Percentiles rank a stretch among this genome's conserved stretches.
These are phyloP conservation scores for Auricularia sp. DNA, from an alignment of 768 basidiomycete species.

Conservation along the genomic window DNA sequence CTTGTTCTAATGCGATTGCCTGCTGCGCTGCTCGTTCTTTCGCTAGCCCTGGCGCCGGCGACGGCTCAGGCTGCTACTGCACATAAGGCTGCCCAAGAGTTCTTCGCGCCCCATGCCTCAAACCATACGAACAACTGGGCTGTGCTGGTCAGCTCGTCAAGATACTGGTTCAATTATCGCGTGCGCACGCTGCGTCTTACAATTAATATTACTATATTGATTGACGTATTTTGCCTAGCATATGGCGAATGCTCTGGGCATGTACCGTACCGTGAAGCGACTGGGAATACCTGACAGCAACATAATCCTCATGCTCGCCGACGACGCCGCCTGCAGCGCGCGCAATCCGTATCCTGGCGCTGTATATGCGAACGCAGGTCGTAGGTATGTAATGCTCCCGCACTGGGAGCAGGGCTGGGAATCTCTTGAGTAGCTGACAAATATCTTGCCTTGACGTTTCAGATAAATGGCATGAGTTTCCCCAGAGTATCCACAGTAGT, in stretches of 20 bases:
- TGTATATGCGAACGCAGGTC: slow-evolving; percentile 82
- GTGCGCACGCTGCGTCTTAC: slow-evolving; percentile 37
- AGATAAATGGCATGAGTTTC: too few species aligned
- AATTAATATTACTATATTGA: not conserved
- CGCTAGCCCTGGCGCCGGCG: not conserved
- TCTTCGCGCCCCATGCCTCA: slow-evolving; percentile 7
- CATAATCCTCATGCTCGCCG: slow-evolving; percentile 97
- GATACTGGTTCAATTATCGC: slow-evolving; percentile 98
- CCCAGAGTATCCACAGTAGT: too few species aligned
- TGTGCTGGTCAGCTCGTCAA: slow-evolving; percentile 84
- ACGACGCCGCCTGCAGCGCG: slow-evolving; percentile 89
- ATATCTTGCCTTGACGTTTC: too few species aligned
- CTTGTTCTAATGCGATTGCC: not conserved
- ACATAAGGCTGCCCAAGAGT: slow-evolving; percentile 1
- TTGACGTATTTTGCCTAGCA: slow-evolving; percentile 46
- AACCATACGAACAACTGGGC: slow-evolving; percentile 98
- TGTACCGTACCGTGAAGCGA: slow-evolving; percentile 98
- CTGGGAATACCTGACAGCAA: slow-evolving; percentile 97
- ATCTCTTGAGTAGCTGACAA: too few species aligned
- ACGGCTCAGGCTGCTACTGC: not conserved
- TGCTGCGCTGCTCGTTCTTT: not conserved
- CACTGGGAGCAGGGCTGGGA: too few species aligned
- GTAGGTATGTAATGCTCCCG: slow-evolving; percentile 14
- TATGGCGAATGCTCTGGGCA: slow-evolving; percentile 96
- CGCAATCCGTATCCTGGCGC: slow-evolving; percentile 87